Evolutionary conservation across 163 green algal genomes (phyloP), one percentile per base, ranked within the genome.

Genomic region (Coccomyxa subellipsoidea): DNA sequence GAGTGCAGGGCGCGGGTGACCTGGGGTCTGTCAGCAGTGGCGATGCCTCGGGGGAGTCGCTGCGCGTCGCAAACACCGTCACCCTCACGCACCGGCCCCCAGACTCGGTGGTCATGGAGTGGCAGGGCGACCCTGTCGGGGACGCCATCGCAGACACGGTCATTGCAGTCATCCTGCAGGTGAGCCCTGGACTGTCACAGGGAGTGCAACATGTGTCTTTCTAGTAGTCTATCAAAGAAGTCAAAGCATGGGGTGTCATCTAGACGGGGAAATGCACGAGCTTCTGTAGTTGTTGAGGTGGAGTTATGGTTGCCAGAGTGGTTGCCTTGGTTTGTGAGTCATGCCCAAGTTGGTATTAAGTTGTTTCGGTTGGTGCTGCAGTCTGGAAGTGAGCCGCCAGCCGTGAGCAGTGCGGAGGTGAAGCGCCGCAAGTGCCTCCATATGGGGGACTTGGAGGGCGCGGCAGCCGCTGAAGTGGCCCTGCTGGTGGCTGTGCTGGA

Each of bases 131-230:
- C 25, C 80, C 85, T 1, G 86, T 91, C 12, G 87, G 84, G 1
- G 95, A 98, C 89, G 92, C 94, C 76, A 85, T 98, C 12, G 95
- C 95, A 32, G 95, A 98, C 82, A 93, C 94, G 0, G 92, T 97
- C 32, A 84, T 98, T 31, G 95, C 95, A 0, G 88, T 95, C 31
- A 84, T 97, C 72, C 87, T 98, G 79, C 90, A 94, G 85, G 89
- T 92, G 37, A 7, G 69, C 47, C 47, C 47, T 59, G 15, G 5
- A 59, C 5, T 12, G 23, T 59, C 15, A 59, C n/a, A n/a, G n/a
- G n/a, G n/a, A n/a, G n/a, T n/a, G n/a, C n/a, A n/a, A n/a, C n/a
- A n/a, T n/a, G n/a, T n/a, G n/a, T n/a, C n/a, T n/a, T n/a, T n/a
- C n/a, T n/a, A n/a, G n/a, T n/a, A n/a, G n/a, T n/a, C n/a, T n/a